Conservation (phyloP, 2,329 filamentous ascomycete species). For the Pestalotiopsis sp. region DNA sequence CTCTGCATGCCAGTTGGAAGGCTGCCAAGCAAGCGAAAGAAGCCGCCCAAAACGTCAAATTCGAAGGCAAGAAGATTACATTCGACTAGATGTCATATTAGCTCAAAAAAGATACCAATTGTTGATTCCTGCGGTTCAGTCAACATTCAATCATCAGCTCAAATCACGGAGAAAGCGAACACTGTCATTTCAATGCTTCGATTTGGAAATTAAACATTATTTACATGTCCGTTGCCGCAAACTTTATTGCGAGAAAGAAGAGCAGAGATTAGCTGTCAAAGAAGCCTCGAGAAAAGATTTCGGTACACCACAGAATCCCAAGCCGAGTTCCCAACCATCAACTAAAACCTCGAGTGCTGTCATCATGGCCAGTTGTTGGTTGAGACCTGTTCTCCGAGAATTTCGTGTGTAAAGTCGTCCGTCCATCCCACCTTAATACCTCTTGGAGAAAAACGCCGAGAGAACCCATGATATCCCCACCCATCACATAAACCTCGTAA, state of each 20-base stretch:
- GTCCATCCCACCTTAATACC: no score
- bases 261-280: no score
- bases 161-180: no score
- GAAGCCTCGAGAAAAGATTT: no score
- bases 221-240: no score
- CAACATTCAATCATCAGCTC: neutral
- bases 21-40: slow-evolving; percentile 66
- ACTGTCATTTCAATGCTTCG: no score
- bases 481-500: no score
- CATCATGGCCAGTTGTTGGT: neutral
- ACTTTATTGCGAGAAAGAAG: no score
- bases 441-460: no score
- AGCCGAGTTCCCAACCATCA: neutral
- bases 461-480: no score
- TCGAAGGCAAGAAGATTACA: slow-evolving; percentile 59
- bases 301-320: neutral
- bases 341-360: neutral
- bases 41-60: slow-evolving; percentile 51
- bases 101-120: neutral
- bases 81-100: slow-evolving; percentile 49
- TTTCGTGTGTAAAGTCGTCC: neutral
- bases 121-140: neutral
- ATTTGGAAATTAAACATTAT: no score
- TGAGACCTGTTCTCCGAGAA: neutral
- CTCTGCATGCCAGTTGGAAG: slow-evolving; percentile 67